Percentiles rank a stretch among this genome's conserved stretches.
phyloP scores from a whole-genome alignment of 176 grass and related monocot genomes.

The Hyparrhenia diplandra region DNA sequence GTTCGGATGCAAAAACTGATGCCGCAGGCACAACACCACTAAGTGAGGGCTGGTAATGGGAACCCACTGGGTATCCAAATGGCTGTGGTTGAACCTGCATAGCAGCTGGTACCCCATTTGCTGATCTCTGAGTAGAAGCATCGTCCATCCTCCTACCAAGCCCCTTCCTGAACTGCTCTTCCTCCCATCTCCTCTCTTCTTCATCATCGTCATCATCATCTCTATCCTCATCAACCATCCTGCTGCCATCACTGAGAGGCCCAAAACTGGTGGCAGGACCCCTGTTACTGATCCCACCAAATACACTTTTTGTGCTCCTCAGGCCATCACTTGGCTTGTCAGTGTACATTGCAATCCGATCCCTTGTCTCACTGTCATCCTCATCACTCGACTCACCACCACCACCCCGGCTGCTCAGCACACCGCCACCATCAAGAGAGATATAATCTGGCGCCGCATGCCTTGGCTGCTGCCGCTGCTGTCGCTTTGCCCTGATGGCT shows the following conservation, averaged over 20 bases:
- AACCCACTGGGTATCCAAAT: constrained; percentile 15
- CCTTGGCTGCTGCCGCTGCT: constrained; percentile 75
- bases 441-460: constrained; percentile 78
- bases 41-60: constrained; percentile 36
- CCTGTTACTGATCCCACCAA: constrained; percentile 41
- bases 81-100: constrained; percentile 44
- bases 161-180: constrained; percentile 87
- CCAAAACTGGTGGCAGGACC: constrained; percentile 40
- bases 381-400: constrained; percentile 73
- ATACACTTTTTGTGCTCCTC: constrained; percentile 55
- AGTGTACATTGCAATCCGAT: constrained; percentile 66
- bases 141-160: constrained; percentile 70
- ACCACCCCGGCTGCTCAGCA: constrained; percentile 68
- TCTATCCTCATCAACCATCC: constrained; percentile 30
- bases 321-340: constrained; percentile 28
- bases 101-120: constrained; percentile 28
- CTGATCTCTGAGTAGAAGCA: constrained; percentile 44
- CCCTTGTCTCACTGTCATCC: constrained; percentile 65
- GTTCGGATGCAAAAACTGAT: constrained; percentile 51
- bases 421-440: constrained; percentile 68
- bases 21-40: constrained; percentile 12
- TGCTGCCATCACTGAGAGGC: constrained; percentile 30
- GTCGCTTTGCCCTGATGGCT: constrained; percentile 79
- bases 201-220: constrained; percentile 72
- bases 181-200: constrained; percentile 96